Evolutionary conservation across 257 asterid genomes (phyloP).

Genomic region (Solanum virginianum): DNA sequence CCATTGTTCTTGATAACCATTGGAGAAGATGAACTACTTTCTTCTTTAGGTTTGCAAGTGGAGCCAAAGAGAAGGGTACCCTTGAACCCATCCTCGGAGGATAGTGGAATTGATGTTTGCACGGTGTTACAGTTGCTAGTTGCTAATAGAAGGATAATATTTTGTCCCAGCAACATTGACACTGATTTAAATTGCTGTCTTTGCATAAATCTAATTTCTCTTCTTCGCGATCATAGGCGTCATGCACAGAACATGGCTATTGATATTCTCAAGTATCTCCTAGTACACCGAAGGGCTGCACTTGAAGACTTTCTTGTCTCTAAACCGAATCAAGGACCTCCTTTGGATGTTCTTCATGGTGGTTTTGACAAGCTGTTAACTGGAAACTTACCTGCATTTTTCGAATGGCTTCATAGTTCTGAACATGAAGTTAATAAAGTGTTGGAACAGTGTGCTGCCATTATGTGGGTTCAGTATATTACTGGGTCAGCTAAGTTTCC

Average conservation of each 20-base stretch:
- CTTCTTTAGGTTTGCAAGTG: constrained; percentile 60
- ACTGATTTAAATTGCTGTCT: constrained; percentile 94
- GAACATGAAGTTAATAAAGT: constrained; percentile 57
- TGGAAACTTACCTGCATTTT: constrained; percentile 58
- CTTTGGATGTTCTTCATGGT: constrained; percentile 74
- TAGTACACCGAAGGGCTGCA: constrained; percentile 86
- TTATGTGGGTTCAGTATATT: constrained; percentile 94
- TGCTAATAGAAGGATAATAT: constrained; percentile 74
- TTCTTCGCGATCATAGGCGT: constrained; percentile 66
- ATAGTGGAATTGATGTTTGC: constrained; percentile 56
- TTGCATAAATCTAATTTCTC: constrained; percentile 70
- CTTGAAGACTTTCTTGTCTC: constrained; percentile 88
- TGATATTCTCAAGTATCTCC: constrained; percentile 86
- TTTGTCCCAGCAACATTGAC: constrained; percentile 91
- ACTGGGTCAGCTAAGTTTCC: constrained; percentile 92
- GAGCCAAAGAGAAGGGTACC: constrained; percentile 51
- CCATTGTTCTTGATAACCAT: constrained; percentile 80
- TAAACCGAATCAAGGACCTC: constrained; percentile 75
- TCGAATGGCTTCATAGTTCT: constrained; percentile 71
- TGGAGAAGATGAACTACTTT: constrained; percentile 86
- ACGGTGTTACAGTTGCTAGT: constrained; percentile 75
- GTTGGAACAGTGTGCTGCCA: constrained; percentile 82
- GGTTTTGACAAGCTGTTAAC: constrained; percentile 92
- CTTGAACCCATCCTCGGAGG: constrained; percentile 34
- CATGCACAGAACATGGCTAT: constrained; percentile 67